Evolutionary conservation across 495 filamentous ascomycete species (phyloP), one percentile per base, ranked within the genome.

Genomic region (Lentithecium fluviatile): DNA sequence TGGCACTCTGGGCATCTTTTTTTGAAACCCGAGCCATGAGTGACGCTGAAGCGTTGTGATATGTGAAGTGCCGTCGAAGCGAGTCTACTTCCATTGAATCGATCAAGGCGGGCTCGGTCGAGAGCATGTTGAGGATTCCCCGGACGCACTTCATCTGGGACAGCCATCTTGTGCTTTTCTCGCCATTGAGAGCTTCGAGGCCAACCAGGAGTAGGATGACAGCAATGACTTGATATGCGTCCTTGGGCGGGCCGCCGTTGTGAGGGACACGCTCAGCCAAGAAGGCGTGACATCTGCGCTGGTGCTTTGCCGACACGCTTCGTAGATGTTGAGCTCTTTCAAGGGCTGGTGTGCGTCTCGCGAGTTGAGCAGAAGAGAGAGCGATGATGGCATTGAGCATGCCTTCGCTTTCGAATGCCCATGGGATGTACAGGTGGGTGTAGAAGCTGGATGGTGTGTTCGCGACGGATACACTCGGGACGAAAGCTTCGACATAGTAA

Each of bases 381-480:
- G 63, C 63, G 8, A 60, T 45, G 43, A 66, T 60, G 45, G 63
- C 63, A 46, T 66, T 50, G n/a, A 66, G 34, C 42, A 66, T 55
- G 7, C 63, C 56, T 48, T 66, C 40, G 5, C 56, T 61, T 26
- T 65, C 32, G 12, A 50, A 29, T 15, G 61, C 61, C 61, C 57
- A 58, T 15, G 61, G 61, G 32, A 66, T 66, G 26, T 66, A 66
- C 10, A 66, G 57, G 13, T 17, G 20, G 7, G 57, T 66, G 29
- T 66, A 66, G 49, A 60, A 66, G 29, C 57, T 60, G 0, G 56
- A 61, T 2, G 50, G 45, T 1, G 63, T 66, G 6, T 46, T 66
- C 11, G 63, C 63, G 4, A 66, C 57, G 21, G 63, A 66, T 37
- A 66, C 43, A 26, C 63, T 66, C 12, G 56, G 63, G 45, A 66